Percentiles rank a stretch among this genome's conserved stretches.
These are phyloP conservation scores for Syncephalis plumigaleata DNA, from an alignment of 371 early-diverging fungal species.

Conservation along the genomic window DNA sequence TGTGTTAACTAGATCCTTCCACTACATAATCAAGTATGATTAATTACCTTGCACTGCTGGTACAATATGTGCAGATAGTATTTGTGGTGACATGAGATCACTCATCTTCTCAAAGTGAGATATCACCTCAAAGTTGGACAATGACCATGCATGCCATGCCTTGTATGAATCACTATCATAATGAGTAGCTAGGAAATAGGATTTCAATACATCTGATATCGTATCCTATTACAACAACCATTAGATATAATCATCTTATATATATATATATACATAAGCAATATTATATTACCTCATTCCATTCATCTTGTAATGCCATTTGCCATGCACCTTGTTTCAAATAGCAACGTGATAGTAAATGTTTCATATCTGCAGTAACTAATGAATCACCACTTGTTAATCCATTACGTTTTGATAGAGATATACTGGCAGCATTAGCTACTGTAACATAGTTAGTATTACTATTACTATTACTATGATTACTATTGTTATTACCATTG, in stretches of 20 bases:
- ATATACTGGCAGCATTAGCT: too few species aligned
- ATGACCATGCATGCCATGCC: conserved; percentile 97
- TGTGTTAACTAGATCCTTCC: neutral
- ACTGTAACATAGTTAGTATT: too few species aligned
- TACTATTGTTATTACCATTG: too few species aligned
- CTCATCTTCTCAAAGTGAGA: conserved; percentile 41
- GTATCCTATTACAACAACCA: conserved; percentile 17
- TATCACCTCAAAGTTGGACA: conserved; percentile 86
- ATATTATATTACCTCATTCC: conserved; percentile 25
- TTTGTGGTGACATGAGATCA: conserved; percentile 6
- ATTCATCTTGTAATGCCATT: conserved; percentile 54
- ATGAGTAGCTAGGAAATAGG: conserved; percentile 76
- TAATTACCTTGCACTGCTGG: conserved; percentile 25
- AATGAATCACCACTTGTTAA: too few species aligned
- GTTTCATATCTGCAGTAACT: conserved; percentile 12
- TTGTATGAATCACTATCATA: conserved; percentile 93
- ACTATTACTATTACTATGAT: too few species aligned
- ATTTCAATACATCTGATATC: conserved; percentile 63
- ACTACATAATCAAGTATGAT: neutral
- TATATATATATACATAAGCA: neutral
- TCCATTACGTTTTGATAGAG: too few species aligned
- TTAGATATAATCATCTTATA: too few species aligned
- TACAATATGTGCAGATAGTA: conserved; percentile 9
- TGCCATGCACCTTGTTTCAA: conserved; percentile 91
- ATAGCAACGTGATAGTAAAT: conserved; percentile 77